Evolutionary conservation across 2,329 filamentous ascomycete genomes (phyloP).

Genomic region (Dactylellina drechsleri): DNA sequence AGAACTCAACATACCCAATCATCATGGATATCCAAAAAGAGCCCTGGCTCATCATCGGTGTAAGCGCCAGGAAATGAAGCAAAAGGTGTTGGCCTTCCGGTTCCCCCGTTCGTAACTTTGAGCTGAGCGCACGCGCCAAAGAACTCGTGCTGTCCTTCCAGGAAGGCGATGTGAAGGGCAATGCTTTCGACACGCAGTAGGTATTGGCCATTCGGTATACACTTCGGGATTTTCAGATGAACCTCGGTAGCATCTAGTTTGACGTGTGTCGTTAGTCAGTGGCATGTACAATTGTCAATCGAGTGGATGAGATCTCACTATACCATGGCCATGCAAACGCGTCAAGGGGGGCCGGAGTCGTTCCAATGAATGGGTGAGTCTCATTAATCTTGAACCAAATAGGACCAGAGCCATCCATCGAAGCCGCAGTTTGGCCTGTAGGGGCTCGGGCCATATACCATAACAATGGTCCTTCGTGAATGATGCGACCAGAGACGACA

Average conservation of each 20-base stretch:
- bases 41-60: conserved; percentile 49
- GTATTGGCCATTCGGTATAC: conserved; percentile 63
- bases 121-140: conserved; percentile 65
- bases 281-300: background rate
- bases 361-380: conserved; percentile 18
- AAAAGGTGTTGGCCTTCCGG: conserved; percentile 60
- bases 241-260: conserved; percentile 30
- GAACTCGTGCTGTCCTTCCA: conserved; percentile 61
- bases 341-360: conserved; percentile 14
- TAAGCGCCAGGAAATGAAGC: conserved; percentile 63
- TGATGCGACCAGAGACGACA: conserved; percentile 56
- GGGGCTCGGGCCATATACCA: conserved; percentile 63
- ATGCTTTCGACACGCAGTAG: conserved; percentile 65
- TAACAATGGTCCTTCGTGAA: conserved; percentile 64
- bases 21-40: conserved; percentile 56
- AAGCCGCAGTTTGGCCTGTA: conserved; percentile 55
- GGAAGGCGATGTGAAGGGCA: conserved; percentile 63
- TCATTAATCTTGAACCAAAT: conserved; percentile 63
- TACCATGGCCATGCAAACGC: conserved; percentile 31
- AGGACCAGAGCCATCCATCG: conserved; percentile 60
- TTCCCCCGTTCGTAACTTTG: conserved; percentile 62
- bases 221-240: conserved; percentile 62
- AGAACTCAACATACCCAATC: conserved; percentile 23
- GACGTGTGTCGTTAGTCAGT: conserved; percentile 41
- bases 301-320: conserved; percentile 3